phyloP scores from a whole-genome alignment of 148 eudicot species.

The Vaccinium macrocarpon region DNA sequence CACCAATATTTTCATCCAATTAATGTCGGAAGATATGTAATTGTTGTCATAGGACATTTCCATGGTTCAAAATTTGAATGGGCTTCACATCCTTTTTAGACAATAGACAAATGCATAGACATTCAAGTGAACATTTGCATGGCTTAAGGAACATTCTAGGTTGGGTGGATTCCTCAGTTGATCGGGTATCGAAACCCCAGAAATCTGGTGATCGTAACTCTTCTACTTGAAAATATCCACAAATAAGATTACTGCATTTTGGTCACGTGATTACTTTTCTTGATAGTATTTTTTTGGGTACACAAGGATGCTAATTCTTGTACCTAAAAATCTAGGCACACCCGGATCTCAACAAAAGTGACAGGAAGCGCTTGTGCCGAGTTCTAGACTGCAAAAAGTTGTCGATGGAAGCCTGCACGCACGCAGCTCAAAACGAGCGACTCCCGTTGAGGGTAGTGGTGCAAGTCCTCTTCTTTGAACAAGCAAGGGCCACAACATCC shows the following conservation, averaged over 20 bases:
- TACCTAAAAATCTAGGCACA: slow-evolving; percentile 9
- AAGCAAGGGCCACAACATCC: slow-evolving; percentile 46
- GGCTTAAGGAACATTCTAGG: no score
- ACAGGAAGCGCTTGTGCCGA: slow-evolving; percentile 16
- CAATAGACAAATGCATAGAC: no score
- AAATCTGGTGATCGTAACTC: not conserved
- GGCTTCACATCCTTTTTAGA: not conserved
- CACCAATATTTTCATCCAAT: not conserved
- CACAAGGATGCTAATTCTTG: not conserved
- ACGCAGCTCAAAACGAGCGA: slow-evolving; percentile 18
- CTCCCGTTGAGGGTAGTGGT: slow-evolving; percentile 16
- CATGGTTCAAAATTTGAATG: not conserved
- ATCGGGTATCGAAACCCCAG: not conserved
- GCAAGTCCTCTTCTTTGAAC: slow-evolving; percentile 23
- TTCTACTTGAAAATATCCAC: not conserved
- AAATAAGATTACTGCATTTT: not conserved
- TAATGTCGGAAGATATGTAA: not conserved
- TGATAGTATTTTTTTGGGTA: not conserved
- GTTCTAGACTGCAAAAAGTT: slow-evolving; percentile 22
- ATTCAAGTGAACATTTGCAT: no score
- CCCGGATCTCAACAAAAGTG: slow-evolving; percentile 11
- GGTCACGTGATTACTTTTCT: not conserved
- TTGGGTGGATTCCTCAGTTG: no score
- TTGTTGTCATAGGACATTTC: not conserved
- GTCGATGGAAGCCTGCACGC: slow-evolving; percentile 21